Conservation (phyloP, 2,329 filamentous ascomycete genomes). For the Pyricularia sp. region DNA sequence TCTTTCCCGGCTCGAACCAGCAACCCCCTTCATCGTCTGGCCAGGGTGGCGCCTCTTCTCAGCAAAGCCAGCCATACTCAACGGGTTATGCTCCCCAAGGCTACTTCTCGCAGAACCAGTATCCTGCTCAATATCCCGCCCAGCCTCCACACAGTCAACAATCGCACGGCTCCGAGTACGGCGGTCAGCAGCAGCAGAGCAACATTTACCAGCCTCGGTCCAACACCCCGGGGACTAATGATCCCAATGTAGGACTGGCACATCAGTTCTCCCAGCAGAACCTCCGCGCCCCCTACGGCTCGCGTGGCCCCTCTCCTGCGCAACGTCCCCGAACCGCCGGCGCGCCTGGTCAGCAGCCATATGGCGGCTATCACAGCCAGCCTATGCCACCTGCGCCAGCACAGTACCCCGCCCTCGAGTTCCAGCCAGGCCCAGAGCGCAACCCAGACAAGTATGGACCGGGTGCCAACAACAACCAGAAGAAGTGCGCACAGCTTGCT, state of each 20-base stretch:
- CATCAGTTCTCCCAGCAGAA: slow-evolving; percentile 98
- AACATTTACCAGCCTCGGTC: slow-evolving; percentile 37
- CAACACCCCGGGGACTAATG: slow-evolving; percentile 51
- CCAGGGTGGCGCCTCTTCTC: slow-evolving; percentile 16
- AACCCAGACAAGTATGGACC: slow-evolving; percentile 68
- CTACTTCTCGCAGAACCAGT: slow-evolving; percentile 48
- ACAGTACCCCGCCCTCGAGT: slow-evolving; percentile 48
- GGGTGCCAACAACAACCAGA: slow-evolving; percentile 55
- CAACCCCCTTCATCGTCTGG: slow-evolving; percentile 23
- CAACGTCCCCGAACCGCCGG: slow-evolving; percentile 79
- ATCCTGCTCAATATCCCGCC: slow-evolving; percentile 16
- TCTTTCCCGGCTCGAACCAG: slow-evolving; percentile 39
- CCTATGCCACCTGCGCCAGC: slow-evolving; percentile 49
- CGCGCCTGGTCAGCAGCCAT: slow-evolving; percentile 46
- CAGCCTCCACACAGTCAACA: slow-evolving; percentile 29
- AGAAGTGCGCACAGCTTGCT: slow-evolving; percentile 57
- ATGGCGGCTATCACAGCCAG: slow-evolving; percentile 54
- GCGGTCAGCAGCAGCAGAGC: slow-evolving; percentile 14
- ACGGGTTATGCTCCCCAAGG: slow-evolving; percentile 29
- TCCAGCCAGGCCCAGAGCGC: slow-evolving; percentile 67
- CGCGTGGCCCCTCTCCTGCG: slow-evolving; percentile 53
- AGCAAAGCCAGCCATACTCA: slow-evolving; percentile 32
- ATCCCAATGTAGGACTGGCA: slow-evolving; percentile 80
- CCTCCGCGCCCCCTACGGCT: slow-evolving; percentile 60
- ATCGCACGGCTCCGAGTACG: slow-evolving; percentile 29